Evolutionary conservation across 805 yeast species (phyloP), one percentile per base, ranked within the genome.

Genomic region (Candida golubevii): DNA sequence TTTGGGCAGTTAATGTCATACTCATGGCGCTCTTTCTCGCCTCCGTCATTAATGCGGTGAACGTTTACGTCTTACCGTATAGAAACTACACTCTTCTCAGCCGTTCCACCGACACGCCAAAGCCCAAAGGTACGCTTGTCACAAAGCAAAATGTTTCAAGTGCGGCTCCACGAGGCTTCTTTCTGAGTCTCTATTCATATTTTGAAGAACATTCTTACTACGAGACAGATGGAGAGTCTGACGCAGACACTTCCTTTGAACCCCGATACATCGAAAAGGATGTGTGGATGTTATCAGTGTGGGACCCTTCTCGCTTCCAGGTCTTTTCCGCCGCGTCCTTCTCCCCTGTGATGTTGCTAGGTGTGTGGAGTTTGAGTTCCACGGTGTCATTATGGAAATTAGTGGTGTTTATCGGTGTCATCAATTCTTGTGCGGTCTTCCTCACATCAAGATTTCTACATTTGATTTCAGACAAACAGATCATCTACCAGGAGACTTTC

Each of bases 241-340:
- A 60, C 13, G 59, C 53, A 12, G 60, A 61, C 27, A 56, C 56
- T 18, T 50, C 57, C 15, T 50, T 49, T 39, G 62, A 60, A 6
- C 49, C 48, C 11, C 42, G 48, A 23, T 38, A 39, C 27, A 41
- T 49, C 9, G 55, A 67, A 28, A 65, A 67, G 27, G 65, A 65
- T 15, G 72, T 73, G 30, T 83, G 84, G 79, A 75, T 78, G 45
- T 59, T 85, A 35, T 65, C 63, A 14, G 75, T 83, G 39, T 85
- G 95, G 95, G 68, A 71, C 35, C 91, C 91, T 0, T 73, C 83
- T 0, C 69, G 69, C 49, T 81, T 83, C 57, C 72, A 72, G 29
- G 65, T 83, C 6, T 63, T 68, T 38, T 52, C 84, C 2, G 70
- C 77, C 27, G 67, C 78, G 2, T 61, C 77, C 1, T 80, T 80